Evolutionary conservation across 768 basidiomycete genomes (phyloP).

Genomic region (Calocybe gangraenosa): DNA sequence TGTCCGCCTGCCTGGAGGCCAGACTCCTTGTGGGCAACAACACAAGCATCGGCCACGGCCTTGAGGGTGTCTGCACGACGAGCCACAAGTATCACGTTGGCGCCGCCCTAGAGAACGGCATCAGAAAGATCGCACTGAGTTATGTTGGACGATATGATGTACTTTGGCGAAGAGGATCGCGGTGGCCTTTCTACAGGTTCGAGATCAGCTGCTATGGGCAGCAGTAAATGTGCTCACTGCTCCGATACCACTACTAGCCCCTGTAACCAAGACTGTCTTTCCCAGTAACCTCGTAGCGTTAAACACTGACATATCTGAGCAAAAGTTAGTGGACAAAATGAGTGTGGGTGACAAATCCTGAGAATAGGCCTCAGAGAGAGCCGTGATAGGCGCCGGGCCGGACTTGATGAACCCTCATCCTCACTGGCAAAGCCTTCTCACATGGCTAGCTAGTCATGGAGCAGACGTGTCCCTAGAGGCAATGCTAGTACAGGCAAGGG

Average conservation of each 20-base stretch:
- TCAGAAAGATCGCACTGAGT: background rate
- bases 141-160: background rate
- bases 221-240: slow-evolving; percentile 50
- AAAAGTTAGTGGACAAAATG: background rate
- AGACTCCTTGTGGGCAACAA: slow-evolving; percentile 66
- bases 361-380: no score
- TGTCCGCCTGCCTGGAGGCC: slow-evolving; percentile 74
- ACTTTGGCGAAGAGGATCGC: slow-evolving; percentile 89
- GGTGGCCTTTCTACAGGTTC: slow-evolving; percentile 53
- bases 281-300: slow-evolving; percentile 74
- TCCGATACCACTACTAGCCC: slow-evolving; percentile 88
- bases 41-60: slow-evolving; percentile 63
- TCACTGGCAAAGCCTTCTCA: slow-evolving; percentile 44
- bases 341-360: background rate
- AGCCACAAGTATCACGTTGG: slow-evolving; percentile 83
- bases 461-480: slow-evolving; percentile 36
- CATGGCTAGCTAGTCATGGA: slow-evolving; percentile 49
- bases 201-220: background rate
- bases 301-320: slow-evolving; percentile 66
- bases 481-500: slow-evolving; percentile 49
- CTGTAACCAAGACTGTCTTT: slow-evolving; percentile 86
- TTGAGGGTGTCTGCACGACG: slow-evolving; percentile 71
- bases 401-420: slow-evolving; percentile 18
- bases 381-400: background rate
- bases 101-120: slow-evolving; percentile 55